A percentile compares a stretch with the other conserved stretches of the same genome.
These are phyloP conservation scores for Phaseolus lunatus DNA, from an alignment of 306 rosid species.

Conservation along the genomic window DNA sequence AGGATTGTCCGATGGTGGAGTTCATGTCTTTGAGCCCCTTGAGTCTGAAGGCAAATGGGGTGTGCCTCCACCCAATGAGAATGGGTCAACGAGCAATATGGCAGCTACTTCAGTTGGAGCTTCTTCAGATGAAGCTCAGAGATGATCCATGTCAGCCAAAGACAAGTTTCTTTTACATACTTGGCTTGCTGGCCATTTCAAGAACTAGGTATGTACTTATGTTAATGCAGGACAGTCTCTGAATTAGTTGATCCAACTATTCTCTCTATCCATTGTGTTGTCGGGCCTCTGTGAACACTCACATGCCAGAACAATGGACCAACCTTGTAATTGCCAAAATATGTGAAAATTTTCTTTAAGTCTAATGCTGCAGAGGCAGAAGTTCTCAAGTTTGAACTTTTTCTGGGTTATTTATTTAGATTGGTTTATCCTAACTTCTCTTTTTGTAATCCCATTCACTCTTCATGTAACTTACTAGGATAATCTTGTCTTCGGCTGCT, in stretches of 20 bases:
- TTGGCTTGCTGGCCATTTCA: slow-evolving; percentile 50
- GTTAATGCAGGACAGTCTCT: slow-evolving; percentile 38
- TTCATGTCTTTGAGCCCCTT: slow-evolving; percentile 92
- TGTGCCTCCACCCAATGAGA: slow-evolving; percentile 84
- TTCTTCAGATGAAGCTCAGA: slow-evolving; percentile 84
- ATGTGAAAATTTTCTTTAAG: slow-evolving; percentile 41
- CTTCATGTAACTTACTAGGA: slow-evolving; percentile 30
- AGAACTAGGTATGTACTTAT: slow-evolving; percentile 42
- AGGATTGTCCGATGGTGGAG: slow-evolving; percentile 91
- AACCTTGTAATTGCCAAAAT: slow-evolving; percentile 36
- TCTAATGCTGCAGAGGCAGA: slow-evolving; percentile 34
- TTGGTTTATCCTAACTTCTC: slow-evolving; percentile 43
- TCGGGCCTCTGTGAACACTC: slow-evolving; percentile 9
- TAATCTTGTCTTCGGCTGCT: not conserved
- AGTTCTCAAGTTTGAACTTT: slow-evolving; percentile 36
- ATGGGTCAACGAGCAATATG: slow-evolving; percentile 80
- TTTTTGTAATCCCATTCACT: slow-evolving; percentile 32
- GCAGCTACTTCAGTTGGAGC: slow-evolving; percentile 77
- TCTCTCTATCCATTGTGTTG: slow-evolving; percentile 9
- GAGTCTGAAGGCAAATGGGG: slow-evolving; percentile 99
- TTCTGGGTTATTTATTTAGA: slow-evolving; percentile 39
- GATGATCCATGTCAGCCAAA: slow-evolving; percentile 66
- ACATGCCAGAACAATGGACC: not conserved
- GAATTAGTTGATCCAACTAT: slow-evolving; percentile 11
- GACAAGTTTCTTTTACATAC: slow-evolving; percentile 77